Evolutionary conservation across 371 early-diverging fungal species (phyloP).

Genomic region (Zancudomyces culisetae): DNA sequence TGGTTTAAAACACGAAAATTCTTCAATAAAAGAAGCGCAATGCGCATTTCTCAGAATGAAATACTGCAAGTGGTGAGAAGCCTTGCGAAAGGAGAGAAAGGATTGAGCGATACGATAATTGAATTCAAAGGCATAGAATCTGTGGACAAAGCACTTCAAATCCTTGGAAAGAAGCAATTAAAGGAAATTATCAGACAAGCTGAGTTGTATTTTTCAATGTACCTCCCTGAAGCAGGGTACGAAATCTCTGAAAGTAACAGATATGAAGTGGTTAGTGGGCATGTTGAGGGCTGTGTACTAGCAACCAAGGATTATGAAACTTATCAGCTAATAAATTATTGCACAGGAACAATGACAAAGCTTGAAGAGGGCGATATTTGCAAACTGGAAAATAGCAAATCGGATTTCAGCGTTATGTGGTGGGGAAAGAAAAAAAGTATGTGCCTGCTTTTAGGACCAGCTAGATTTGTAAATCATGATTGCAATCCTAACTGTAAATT

Average conservation of each 20-base stretch:
- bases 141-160: constrained; percentile 10
- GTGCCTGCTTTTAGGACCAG: constrained; percentile 85
- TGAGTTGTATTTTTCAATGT: constrained; percentile 47
- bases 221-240: constrained; percentile 65
- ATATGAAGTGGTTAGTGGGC: constrained; percentile 41
- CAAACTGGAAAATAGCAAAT: constrained; percentile 34
- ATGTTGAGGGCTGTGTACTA: constrained; percentile 65
- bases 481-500: constrained; percentile 72
- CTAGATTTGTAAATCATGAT: constrained; percentile 89
- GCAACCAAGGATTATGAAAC: constrained; percentile 51
- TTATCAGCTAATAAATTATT: constrained; percentile 57
- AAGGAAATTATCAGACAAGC: constrained; percentile 25
- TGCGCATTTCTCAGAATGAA: constrained; percentile 7
- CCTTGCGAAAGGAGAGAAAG: constrained; percentile 7
- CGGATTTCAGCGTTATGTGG: constrained; percentile 80
- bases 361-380: constrained; percentile 50
- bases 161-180: constrained; percentile 5
- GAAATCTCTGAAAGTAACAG: constrained; percentile 53
- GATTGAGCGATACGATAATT: constrained; percentile 5
- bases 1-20: constrained; percentile 51
- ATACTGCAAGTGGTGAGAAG: constrained; percentile 33
- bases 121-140: constrained; percentile 10
- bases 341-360: constrained; percentile 56
- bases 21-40: constrained; percentile 19
- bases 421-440: constrained; percentile 44